Evolutionary conservation across 192 early-diverging fungal genomes (phyloP).

Genomic region (Radiomyces spectabilis): DNA sequence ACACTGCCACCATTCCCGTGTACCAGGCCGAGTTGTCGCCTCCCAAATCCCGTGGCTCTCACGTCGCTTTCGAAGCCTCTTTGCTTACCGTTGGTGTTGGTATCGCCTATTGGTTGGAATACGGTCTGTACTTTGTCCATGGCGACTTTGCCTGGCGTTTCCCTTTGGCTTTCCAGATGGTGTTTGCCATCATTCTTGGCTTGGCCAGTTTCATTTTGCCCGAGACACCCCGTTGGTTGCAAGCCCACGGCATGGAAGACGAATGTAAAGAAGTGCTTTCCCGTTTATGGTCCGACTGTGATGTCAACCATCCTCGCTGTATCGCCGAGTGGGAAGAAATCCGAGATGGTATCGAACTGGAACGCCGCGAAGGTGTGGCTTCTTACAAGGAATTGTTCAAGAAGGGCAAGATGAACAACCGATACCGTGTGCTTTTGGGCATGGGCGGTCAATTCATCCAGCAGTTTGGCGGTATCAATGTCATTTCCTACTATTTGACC

Average conservation of each 20-base stretch:
- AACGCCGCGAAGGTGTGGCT: constrained; percentile 22
- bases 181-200: constrained; percentile 24
- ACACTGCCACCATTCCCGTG: constrained; percentile 26
- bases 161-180: constrained; percentile 27
- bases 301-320: constrained; percentile 16
- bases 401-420: constrained; percentile 27
- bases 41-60: constrained; percentile 22
- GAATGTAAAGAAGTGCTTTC: constrained; percentile 19
- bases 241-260: constrained; percentile 20
- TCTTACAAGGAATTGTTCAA: constrained; percentile 25
- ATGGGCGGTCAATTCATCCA: constrained; percentile 32
- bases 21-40: constrained; percentile 27
- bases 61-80: constrained; percentile 26
- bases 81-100: constrained; percentile 23
- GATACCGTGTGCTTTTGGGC: constrained; percentile 28
- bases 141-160: constrained; percentile 28
- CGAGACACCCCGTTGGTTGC: constrained; percentile 28
- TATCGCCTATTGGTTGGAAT: constrained; percentile 32
- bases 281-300: constrained; percentile 24
- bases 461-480: constrained; percentile 32
- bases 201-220: constrained; percentile 19
- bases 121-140: constrained; percentile 23
- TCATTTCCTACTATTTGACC: constrained; percentile 25
- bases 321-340: constrained; percentile 30
- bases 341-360: constrained; percentile 25